These are phyloP conservation scores for Saturnispora sanitii DNA, from an alignment of 805 yeast species.

Conservation along the genomic window DNA sequence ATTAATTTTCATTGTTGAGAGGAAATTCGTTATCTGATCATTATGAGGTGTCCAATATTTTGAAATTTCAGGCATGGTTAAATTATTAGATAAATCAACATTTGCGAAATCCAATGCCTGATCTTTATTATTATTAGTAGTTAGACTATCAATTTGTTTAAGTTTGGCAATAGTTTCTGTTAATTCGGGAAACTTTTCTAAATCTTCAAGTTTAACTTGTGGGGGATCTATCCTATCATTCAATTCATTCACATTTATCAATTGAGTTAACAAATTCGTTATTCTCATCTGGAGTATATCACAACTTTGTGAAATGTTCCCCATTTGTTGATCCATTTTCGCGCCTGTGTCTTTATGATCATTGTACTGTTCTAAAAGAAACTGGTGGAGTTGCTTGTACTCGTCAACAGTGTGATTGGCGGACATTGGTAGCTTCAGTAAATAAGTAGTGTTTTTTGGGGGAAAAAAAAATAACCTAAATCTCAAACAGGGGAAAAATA, in stretches of 20 bases:
- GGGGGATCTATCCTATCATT: background rate
- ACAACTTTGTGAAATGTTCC: constrained; percentile 2
- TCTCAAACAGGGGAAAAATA: too few species aligned
- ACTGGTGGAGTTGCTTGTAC: constrained; percentile 2
- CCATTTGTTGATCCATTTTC: background rate
- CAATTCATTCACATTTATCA: background rate
- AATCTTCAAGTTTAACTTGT: background rate
- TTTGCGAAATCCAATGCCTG: background rate
- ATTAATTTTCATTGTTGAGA: constrained; percentile 4
- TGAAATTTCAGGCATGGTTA: constrained; percentile 3
- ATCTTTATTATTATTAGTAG: background rate
- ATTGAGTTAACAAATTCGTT: background rate
- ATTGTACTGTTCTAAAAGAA: background rate
- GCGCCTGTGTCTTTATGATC: background rate
- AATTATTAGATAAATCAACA: background rate
- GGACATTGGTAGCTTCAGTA: background rate
- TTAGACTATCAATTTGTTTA: background rate
- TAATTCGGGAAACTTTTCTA: background rate
- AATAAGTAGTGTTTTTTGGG: too few species aligned
- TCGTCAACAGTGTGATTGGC: background rate
- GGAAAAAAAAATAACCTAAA: too few species aligned
- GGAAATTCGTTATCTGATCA: background rate
- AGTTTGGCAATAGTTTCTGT: background rate
- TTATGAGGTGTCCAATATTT: background rate
- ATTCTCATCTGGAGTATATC: constrained; percentile 6